A percentile compares a stretch with the other conserved stretches of the same genome.
These are phyloP conservation scores for Globisporangium orthogonon DNA, from an alignment of 352 stramenopile genomes.

Conservation along the genomic window DNA sequence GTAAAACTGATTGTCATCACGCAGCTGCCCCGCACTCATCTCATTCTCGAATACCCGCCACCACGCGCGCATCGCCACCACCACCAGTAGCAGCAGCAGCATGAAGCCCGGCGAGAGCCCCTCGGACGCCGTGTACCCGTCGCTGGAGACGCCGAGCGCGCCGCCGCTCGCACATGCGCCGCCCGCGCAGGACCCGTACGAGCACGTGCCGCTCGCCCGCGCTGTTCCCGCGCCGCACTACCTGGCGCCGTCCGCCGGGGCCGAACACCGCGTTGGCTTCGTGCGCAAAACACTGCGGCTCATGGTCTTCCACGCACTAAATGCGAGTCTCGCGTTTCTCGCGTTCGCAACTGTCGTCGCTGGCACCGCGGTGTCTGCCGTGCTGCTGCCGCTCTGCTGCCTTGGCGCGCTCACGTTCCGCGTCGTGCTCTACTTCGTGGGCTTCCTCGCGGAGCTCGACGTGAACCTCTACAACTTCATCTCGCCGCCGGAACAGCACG, in stretches of 20 bases:
- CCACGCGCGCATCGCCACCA: neutral
- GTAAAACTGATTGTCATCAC: too few relatives aligned
- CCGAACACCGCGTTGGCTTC: constrained; percentile 14
- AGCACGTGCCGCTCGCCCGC: constrained; percentile 18
- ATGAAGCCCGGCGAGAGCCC: constrained; percentile 10
- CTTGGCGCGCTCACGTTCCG: constrained; percentile 58
- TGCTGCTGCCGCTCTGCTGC: constrained; percentile 56
- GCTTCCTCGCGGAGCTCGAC: constrained; percentile 43
- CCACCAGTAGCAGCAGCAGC: neutral
- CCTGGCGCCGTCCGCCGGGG: constrained; percentile 13
- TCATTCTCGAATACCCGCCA: neutral
- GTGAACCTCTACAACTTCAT: constrained; percentile 61
- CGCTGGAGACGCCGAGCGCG: constrained; percentile 24
- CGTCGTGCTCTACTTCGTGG: constrained; percentile 47
- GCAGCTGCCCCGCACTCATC: too few relatives aligned
- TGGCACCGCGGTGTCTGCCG: constrained; percentile 26
- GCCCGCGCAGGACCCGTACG: constrained; percentile 6
- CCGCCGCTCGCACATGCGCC: constrained; percentile 9
- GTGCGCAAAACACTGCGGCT: constrained; percentile 38
- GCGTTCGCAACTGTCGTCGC: constrained; percentile 48
- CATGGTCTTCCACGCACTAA: constrained; percentile 54
- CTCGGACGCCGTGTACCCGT: constrained; percentile 22
- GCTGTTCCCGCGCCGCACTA: constrained; percentile 14
- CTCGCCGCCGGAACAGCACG: constrained; percentile 36
- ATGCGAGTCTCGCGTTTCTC: constrained; percentile 34